Base-by-base conservation (phyloP, 179 eudicot genomes). In the Carnegiea gigantea region DNA sequence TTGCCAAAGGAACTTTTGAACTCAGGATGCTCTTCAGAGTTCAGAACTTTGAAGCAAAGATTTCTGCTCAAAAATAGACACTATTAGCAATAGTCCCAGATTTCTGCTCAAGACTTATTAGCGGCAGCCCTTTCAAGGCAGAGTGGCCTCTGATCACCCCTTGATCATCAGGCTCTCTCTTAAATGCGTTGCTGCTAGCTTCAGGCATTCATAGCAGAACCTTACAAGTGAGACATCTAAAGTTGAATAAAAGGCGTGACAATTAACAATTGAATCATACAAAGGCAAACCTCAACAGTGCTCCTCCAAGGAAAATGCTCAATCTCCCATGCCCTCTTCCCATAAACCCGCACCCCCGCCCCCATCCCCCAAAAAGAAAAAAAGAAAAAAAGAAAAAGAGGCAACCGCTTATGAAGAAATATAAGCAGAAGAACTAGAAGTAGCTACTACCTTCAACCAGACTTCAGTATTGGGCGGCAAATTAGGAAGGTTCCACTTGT, bases 401-500 rank as follows among this genome's bases (percentile, higher is more conserved):
- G 44, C 44, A 40, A 40, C 0, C 44, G 9, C 9, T 40, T 40
- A 17, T 13, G 14, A 60, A 28, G 1, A 14, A 26, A n/a, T 17
- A 30, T 57, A n/a, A 59, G 33, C 21, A 49, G 40, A 28, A 28
- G 30, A 10, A 18, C 30, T 38, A 23, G 57, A 79, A 51, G 60
- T 46, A 51, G 28, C 9, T 12, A 74, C 79, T 83, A 94, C 99
- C 99, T 95, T 95, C 83, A 94, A 76, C 95, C 93, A 95, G 81
- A 94, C 90, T 87, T 94, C 90, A 5, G 97, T 92, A 54, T 86
- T 80, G 54, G 81, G 80, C 4, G 99, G 98, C 88, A 95, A 85
- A 89, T 94, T 91, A 33, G 97, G 99, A 83, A 95, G 93, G 81
- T 91, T 92, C 99, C 99, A 94, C 79, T 82, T 91, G 90, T 95